Evolutionary conservation across 1,284 basidiomycete species (phyloP).

Genomic region (Ganoderma sinense): DNA sequence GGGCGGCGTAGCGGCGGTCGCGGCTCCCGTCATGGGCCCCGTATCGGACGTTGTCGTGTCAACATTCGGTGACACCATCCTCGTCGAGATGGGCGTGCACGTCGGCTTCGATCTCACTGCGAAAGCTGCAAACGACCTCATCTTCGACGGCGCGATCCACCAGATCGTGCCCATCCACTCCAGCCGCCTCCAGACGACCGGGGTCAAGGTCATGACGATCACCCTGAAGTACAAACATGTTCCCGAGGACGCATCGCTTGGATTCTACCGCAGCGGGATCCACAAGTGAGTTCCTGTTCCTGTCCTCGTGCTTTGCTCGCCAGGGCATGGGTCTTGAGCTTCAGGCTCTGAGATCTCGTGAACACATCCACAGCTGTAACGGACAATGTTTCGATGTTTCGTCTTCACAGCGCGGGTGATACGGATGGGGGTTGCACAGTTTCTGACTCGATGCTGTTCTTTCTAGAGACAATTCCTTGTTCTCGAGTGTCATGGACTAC

Average conservation of each 20-base stretch:
- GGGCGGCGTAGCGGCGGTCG: slow-evolving; percentile 67
- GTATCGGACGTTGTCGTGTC: slow-evolving; percentile 58
- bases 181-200: slow-evolving; percentile 61
- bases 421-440: background rate
- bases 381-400: background rate
- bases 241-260: slow-evolving; percentile 63
- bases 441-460: slow-evolving; percentile 3
- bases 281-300: slow-evolving; percentile 50
- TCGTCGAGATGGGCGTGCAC: slow-evolving; percentile 62
- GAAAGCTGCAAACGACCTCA: slow-evolving; percentile 60
- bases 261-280: slow-evolving; percentile 66
- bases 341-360: background rate
- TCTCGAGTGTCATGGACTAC: slow-evolving; percentile 70
- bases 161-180: slow-evolving; percentile 59
- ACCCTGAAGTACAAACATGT: slow-evolving; percentile 69
- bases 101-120: slow-evolving; percentile 59
- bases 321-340: slow-evolving; percentile 2
- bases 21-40: slow-evolving; percentile 62
- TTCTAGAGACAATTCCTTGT: slow-evolving; percentile 58
- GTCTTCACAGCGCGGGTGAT: background rate
- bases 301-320: background rate
- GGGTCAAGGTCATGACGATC: slow-evolving; percentile 62
- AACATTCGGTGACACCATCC: slow-evolving; percentile 61
- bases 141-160: slow-evolving; percentile 59
- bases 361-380: background rate